Evolutionary conservation across 1,284 basidiomycete species (phyloP).

Genomic region (Cerioporus squamosus): DNA sequence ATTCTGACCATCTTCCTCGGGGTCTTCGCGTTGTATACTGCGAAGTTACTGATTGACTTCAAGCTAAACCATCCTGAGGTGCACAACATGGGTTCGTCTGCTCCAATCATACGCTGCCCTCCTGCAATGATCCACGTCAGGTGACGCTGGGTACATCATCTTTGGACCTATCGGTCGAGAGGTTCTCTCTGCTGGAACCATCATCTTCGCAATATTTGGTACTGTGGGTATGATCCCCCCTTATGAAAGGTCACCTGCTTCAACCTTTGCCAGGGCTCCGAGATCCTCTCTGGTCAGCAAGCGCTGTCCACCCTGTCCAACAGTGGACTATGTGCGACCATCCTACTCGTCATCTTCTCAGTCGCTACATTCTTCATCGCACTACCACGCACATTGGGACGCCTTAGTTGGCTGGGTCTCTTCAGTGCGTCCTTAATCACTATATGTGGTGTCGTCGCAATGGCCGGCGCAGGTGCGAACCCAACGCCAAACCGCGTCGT

Average conservation of each 20-base stretch:
- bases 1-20: constrained; percentile 60
- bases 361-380: constrained; percentile 47
- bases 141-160: constrained; percentile 57
- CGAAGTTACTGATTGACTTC: constrained; percentile 59
- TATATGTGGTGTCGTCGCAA: constrained; percentile 48
- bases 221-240: constrained; percentile 34
- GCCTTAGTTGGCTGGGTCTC: constrained; percentile 50
- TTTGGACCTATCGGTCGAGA: constrained; percentile 55
- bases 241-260: background rate
- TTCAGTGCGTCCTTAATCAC: constrained; percentile 47
- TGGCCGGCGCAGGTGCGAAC: constrained; percentile 55
- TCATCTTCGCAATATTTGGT: constrained; percentile 55
- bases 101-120: background rate
- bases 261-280: constrained; percentile 42
- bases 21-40: constrained; percentile 54
- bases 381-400: constrained; percentile 51
- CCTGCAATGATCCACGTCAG: constrained; percentile 27
- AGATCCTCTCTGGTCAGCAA: constrained; percentile 54
- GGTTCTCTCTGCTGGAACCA: constrained; percentile 48
- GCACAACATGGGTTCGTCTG: constrained; percentile 51
- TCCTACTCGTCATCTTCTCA: constrained; percentile 50
- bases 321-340: constrained; percentile 49
- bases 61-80: constrained; percentile 58
- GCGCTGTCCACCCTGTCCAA: constrained; percentile 52
- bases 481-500: constrained; percentile 49